These are phyloP conservation scores for Dactylellina parvicollis DNA, from an alignment of 2,329 filamentous ascomycete genomes.

Conservation along the genomic window DNA sequence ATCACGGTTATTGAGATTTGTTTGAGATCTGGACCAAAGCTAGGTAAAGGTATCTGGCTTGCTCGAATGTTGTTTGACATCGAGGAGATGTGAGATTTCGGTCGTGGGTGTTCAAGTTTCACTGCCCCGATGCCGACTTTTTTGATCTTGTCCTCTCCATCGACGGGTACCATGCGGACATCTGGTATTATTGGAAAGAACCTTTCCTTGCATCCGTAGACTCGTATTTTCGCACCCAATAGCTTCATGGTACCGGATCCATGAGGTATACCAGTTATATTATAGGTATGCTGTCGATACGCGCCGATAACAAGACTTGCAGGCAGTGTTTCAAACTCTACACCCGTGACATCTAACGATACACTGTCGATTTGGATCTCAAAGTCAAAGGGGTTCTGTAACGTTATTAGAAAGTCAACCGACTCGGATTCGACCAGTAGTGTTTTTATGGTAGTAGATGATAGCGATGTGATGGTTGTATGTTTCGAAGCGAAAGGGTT, in stretches of 20 bases:
- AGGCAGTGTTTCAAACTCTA: conserved; percentile 73
- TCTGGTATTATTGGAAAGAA: conserved; percentile 82
- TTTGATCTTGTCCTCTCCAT: conserved; percentile 78
- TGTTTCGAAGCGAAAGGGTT: conserved; percentile 83
- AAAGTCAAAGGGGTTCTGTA: conserved; percentile 95
- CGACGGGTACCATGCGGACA: conserved; percentile 71
- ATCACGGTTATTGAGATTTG: conserved; percentile 78
- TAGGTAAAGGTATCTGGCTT: conserved; percentile 26
- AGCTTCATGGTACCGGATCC: conserved; percentile 75
- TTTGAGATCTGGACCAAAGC: conserved; percentile 62
- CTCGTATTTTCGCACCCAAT: conserved; percentile 79
- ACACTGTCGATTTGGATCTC: conserved; percentile 89
- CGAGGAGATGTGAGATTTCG: conserved; percentile 55
- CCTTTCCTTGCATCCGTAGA: conserved; percentile 82
- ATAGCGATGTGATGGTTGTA: conserved; percentile 67
- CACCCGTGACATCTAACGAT: conserved; percentile 76
- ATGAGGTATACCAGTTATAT: conserved; percentile 76
- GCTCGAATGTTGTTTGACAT: conserved; percentile 31
- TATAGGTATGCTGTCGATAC: conserved; percentile 75
- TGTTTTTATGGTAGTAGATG: conserved; percentile 68
- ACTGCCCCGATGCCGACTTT: conserved; percentile 73
- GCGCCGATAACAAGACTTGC: conserved; percentile 78
- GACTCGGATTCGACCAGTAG: conserved; percentile 78
- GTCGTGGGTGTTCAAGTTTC: conserved; percentile 61
- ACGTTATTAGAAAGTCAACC: conserved; percentile 79